Percentiles rank a stretch among this genome's conserved stretches.
Conservation (phyloP, 2,329 filamentous ascomycete genomes). For the Thyridium curvatum region DNA sequence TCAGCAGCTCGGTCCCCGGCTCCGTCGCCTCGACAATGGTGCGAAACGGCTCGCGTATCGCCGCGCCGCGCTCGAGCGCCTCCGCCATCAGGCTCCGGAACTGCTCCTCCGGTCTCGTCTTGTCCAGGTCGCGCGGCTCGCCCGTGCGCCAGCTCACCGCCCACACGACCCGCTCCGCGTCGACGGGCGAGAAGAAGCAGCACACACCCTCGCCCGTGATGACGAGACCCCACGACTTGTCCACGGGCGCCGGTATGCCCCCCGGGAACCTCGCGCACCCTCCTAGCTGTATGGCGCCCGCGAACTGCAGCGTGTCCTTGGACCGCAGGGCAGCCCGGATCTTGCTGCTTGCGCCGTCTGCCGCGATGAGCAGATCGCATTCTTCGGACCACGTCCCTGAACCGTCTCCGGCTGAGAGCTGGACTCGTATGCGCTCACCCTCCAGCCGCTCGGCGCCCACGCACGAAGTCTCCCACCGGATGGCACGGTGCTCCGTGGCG, state of each 20-base stretch:
- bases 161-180: conserved; percentile 11
- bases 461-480: neutral
- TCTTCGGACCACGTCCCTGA: conserved; percentile 7
- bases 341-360: conserved; percentile 24
- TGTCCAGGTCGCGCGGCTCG: too few species aligned
- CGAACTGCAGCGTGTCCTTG: conserved; percentile 20
- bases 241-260: conserved; percentile 14
- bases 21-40: conserved; percentile 23
- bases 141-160: too few species aligned
- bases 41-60: conserved; percentile 19
- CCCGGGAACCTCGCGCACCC: conserved; percentile 18
- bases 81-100: too few species aligned
- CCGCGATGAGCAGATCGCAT: conserved; percentile 24
- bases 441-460: conserved; percentile 8
- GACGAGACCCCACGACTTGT: conserved; percentile 18
- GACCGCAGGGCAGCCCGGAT: conserved; percentile 21
- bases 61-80: neutral
- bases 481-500: neutral
- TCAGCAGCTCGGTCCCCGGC: conserved; percentile 16
- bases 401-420: conserved; percentile 13
- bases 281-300: conserved; percentile 18
- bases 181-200: conserved; percentile 26
- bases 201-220: conserved; percentile 17
- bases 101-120: too few species aligned
- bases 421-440: conserved; percentile 10